Conservation (phyloP, 2,329 filamentous ascomycete species). For the Coniochaeta sp. region DNA sequence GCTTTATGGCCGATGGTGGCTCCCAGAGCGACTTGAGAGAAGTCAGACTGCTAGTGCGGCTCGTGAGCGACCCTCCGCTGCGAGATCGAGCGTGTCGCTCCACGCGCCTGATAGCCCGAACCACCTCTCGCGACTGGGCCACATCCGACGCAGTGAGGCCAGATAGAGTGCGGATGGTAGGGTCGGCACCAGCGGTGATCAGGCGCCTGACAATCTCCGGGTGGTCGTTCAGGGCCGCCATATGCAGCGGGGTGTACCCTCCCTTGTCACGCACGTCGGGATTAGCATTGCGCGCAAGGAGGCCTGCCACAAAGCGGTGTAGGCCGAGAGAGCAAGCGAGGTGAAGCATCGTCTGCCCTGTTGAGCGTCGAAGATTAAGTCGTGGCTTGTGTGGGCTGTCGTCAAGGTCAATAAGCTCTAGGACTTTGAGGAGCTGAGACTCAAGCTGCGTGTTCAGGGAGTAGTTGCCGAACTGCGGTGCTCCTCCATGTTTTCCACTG, state of each 20-base stretch:
- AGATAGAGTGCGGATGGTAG: constrained; percentile 60
- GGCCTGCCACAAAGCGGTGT: constrained; percentile 66
- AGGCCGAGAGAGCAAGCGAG: constrained; percentile 70
- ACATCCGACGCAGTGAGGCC: constrained; percentile 67
- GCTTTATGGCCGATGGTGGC: constrained; percentile 29
- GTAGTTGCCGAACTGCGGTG: constrained; percentile 26
- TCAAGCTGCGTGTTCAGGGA: constrained; percentile 48
- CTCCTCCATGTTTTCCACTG: not conserved
- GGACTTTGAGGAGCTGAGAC: constrained; percentile 59
- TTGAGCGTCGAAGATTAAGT: constrained; percentile 56
- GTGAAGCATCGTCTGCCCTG: constrained; percentile 76
- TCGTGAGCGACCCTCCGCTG: constrained; percentile 54
- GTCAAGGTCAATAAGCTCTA: constrained; percentile 75
- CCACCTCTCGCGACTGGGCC: constrained; percentile 56
- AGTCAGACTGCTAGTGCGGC: constrained; percentile 33
- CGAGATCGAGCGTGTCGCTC: constrained; percentile 58
- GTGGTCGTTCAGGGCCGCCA: constrained; percentile 71
- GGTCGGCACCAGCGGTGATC: constrained; percentile 65
- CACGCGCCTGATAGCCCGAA: constrained; percentile 55
- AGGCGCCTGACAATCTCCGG: constrained; percentile 69
- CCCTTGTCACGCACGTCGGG: constrained; percentile 68
- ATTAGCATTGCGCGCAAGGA: constrained; percentile 72
- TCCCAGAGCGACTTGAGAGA: constrained; percentile 65
- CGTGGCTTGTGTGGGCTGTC: constrained; percentile 61
- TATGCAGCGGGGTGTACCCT: constrained; percentile 75